Conservation (phyloP, 2,329 filamentous ascomycete genomes). For the Ciborinia camelliae region DNA sequence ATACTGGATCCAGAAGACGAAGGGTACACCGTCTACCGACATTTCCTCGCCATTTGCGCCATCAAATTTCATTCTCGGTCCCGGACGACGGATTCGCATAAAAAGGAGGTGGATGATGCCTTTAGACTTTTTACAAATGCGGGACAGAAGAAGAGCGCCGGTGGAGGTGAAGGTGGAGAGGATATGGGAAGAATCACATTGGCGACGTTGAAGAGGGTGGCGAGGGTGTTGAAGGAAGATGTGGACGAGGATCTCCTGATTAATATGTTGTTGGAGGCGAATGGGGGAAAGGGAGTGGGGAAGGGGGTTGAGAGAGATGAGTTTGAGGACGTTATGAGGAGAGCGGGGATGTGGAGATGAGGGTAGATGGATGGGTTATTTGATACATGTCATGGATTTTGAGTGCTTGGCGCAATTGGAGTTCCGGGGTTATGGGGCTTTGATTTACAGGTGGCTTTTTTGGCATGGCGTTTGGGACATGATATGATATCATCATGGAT, state of each 20-base stretch:
- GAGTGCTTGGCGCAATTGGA: neutral
- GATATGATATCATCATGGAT: neutral
- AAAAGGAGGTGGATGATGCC: constrained; percentile 72
- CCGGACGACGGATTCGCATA: constrained; percentile 50
- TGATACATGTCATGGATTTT: neutral
- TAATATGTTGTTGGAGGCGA: constrained; percentile 96
- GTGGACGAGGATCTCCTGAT: constrained; percentile 77
- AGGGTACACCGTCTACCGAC: constrained; percentile 73
- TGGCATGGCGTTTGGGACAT: constrained; percentile 4
- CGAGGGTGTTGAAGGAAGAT: constrained; percentile 77
- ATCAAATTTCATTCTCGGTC: constrained; percentile 70
- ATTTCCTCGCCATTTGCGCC: constrained; percentile 84
- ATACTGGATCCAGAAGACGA: constrained; percentile 80
- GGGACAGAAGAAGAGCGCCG: constrained; percentile 23
- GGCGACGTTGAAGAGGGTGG: constrained; percentile 72
- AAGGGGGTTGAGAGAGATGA: constrained; percentile 73
- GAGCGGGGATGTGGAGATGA: constrained; percentile 36
- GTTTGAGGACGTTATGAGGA: constrained; percentile 36
- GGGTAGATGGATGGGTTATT: neutral
- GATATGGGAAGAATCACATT: constrained; percentile 66
- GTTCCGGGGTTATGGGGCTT: neutral
- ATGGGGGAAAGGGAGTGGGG: constrained; percentile 69
- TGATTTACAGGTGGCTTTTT: neutral
- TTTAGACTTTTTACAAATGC: constrained; percentile 73
- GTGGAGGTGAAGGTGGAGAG: constrained; percentile 42